Conservation (phyloP, 768 basidiomycete genomes). For the Lactarius deliciosus region DNA sequence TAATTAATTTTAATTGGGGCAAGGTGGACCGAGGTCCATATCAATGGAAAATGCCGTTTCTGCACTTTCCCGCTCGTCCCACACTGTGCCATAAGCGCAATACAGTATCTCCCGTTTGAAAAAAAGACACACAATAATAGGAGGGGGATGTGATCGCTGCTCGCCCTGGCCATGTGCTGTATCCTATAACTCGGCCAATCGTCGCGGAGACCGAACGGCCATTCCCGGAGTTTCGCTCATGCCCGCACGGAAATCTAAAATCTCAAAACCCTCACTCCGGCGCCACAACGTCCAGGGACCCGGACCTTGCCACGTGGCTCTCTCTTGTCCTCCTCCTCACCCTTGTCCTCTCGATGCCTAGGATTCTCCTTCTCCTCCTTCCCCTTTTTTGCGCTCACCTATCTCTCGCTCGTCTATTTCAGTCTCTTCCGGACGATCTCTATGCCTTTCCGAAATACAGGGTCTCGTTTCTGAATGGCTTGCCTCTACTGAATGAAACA, state of each 20-base stretch:
- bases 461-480: slow-evolving; percentile 74
- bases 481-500: slow-evolving; percentile 71
- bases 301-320: slow-evolving; percentile 27
- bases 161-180: slow-evolving; percentile 25
- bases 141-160: slow-evolving; percentile 7
- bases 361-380: not conserved
- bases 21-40: slow-evolving; percentile 23
- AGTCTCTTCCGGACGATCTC: slow-evolving; percentile 77
- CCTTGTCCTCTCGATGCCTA: slow-evolving; percentile 30
- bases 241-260: slow-evolving; percentile 16
- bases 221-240: slow-evolving; percentile 23
- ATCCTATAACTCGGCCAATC: slow-evolving; percentile 15
- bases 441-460: slow-evolving; percentile 81
- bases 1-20: slow-evolving; percentile 31
- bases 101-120: slow-evolving; percentile 20
- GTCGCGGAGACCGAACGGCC: slow-evolving; percentile 29
- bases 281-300: slow-evolving; percentile 32
- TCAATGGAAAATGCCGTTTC: slow-evolving; percentile 32
- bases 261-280: slow-evolving; percentile 19
- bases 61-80: slow-evolving; percentile 25
- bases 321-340: slow-evolving; percentile 21
- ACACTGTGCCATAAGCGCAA: slow-evolving; percentile 27
- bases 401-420: slow-evolving; percentile 39
- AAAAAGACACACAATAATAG: not conserved
- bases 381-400: slow-evolving; percentile 15